Evolutionary conservation across 208 protist genomes (phyloP).

Genomic region (Trypanosoma brucei): DNA sequence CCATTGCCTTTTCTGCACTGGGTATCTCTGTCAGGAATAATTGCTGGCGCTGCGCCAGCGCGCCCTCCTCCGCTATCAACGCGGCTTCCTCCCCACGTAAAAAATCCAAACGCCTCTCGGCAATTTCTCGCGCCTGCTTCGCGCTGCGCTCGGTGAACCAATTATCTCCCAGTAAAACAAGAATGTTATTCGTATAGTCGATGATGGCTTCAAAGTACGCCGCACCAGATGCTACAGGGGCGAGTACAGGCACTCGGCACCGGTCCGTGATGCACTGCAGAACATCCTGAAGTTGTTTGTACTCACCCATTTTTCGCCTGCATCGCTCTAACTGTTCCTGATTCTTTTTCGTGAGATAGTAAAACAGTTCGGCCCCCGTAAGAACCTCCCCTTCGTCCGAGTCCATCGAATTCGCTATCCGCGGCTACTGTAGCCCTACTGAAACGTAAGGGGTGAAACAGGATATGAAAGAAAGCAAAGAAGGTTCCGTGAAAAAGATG

Average conservation of each 20-base stretch:
- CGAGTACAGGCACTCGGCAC: conserved; percentile 54
- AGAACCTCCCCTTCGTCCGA: conserved; percentile 43
- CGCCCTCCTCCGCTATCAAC: conserved; percentile 53
- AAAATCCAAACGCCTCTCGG: conserved; percentile 57
- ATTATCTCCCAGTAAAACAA: conserved; percentile 82
- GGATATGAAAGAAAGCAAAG: too few species aligned
- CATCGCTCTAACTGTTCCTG: conserved; percentile 30
- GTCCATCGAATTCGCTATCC: conserved; percentile 12
- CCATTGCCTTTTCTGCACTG: conserved; percentile 45
- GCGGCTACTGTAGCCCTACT: too few species aligned
- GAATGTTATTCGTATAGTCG: conserved; percentile 73
- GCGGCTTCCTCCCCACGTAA: conserved; percentile 58
- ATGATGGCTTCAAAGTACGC: conserved; percentile 81
- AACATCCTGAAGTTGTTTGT: conserved; percentile 42
- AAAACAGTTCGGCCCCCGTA: conserved; percentile 67
- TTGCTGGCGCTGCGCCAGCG: conserved; percentile 38
- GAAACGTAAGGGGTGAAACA: too few species aligned
- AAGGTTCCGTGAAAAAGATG: too few species aligned
- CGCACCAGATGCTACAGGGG: conserved; percentile 74
- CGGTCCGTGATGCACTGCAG: conserved; percentile 47
- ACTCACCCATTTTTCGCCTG: conserved; percentile 34
- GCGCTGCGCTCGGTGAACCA: conserved; percentile 88
- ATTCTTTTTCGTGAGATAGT: conserved; percentile 55
- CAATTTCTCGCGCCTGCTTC: conserved; percentile 67
- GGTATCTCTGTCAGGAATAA: conserved; percentile 71